Percentiles rank a stretch among this genome's conserved stretches.
Conservation (phyloP, 2,329 filamentous ascomycete genomes). For the Dactylellina parvicollis region DNA sequence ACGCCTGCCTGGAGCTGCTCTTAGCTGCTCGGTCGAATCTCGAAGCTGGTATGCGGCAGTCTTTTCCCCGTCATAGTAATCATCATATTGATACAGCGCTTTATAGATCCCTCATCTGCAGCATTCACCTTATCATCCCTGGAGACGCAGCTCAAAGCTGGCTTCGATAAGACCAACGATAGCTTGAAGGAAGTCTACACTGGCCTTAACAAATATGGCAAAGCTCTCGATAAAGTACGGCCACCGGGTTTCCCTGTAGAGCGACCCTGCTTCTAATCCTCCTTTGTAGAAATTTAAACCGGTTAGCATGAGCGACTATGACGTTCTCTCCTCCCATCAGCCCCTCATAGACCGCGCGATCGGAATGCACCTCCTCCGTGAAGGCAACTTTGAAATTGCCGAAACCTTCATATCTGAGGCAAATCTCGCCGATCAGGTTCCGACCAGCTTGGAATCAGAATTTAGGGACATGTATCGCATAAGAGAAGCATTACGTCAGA, state of each 20-base stretch:
- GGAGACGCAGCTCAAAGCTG: conserved; percentile 83
- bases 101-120: conserved; percentile 73
- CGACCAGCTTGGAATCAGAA: conserved; percentile 74
- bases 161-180: conserved; percentile 81
- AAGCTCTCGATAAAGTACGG: conserved; percentile 80
- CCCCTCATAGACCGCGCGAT: conserved; percentile 89
- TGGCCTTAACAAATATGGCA: conserved; percentile 83
- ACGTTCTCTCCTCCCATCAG: conserved; percentile 79
- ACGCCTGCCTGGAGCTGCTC: conserved; percentile 82
- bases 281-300: conserved; percentile 69
- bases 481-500: conserved; percentile 76
- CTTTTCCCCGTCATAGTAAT: background rate
- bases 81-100: conserved; percentile 53
- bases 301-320: conserved; percentile 72
- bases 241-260: background rate
- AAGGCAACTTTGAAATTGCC: conserved; percentile 91
- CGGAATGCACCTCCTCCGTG: conserved; percentile 92
- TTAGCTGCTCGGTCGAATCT: conserved; percentile 77
- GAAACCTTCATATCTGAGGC: conserved; percentile 83
- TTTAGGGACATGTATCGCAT: conserved; percentile 94
- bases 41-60: conserved; percentile 68
- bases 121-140: conserved; percentile 81
- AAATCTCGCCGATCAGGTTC: conserved; percentile 62
- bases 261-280: background rate
- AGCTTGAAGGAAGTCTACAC: conserved; percentile 85